phyloP scores from a whole-genome alignment of 768 basidiomycete species.

The Arthromyces matolae region DNA sequence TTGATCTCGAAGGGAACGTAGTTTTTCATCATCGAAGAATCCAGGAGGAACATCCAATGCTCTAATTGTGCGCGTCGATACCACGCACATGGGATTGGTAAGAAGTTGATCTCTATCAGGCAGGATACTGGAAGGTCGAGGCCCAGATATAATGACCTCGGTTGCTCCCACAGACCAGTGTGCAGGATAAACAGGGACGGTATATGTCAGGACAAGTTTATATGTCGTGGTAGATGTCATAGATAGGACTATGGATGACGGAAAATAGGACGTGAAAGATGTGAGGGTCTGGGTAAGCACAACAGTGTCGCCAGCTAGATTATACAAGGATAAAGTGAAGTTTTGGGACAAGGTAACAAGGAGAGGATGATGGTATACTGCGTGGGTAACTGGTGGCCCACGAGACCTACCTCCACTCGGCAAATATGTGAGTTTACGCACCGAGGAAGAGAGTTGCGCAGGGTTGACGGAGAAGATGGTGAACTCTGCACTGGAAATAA shows the following conservation, averaged over 20 bases:
- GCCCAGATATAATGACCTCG: conserved; percentile 62
- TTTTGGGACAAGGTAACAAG: conserved; percentile 66
- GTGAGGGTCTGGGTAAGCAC: conserved; percentile 62
- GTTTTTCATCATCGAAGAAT: conserved; percentile 65
- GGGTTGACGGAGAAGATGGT: conserved; percentile 53
- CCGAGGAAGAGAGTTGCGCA: conserved; percentile 36
- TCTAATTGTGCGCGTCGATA: conserved; percentile 58
- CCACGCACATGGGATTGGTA: conserved; percentile 41
- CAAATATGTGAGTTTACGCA: conserved; percentile 44
- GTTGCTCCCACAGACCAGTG: conserved; percentile 81
- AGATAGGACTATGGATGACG: conserved; percentile 77
- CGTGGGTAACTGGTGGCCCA: conserved; percentile 50
- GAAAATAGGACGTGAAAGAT: conserved; percentile 77
- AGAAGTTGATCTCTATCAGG: conserved; percentile 6
- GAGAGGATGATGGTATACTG: conserved; percentile 75
- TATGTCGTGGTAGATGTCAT: conserved; percentile 54
- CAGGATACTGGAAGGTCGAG: conserved; percentile 16
- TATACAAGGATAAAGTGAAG: conserved; percentile 72
- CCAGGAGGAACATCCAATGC: conserved; percentile 70
- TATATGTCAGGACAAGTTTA: conserved; percentile 72
- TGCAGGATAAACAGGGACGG: conserved; percentile 72
- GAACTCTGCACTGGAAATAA: conserved; percentile 70
- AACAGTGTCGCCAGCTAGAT: conserved; percentile 51
- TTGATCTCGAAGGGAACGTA: conserved; percentile 64
- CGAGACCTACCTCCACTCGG: conserved; percentile 40